These are phyloP conservation scores for Adansonia digitata DNA, from an alignment of 345 rosid species.

Conservation along the genomic window DNA sequence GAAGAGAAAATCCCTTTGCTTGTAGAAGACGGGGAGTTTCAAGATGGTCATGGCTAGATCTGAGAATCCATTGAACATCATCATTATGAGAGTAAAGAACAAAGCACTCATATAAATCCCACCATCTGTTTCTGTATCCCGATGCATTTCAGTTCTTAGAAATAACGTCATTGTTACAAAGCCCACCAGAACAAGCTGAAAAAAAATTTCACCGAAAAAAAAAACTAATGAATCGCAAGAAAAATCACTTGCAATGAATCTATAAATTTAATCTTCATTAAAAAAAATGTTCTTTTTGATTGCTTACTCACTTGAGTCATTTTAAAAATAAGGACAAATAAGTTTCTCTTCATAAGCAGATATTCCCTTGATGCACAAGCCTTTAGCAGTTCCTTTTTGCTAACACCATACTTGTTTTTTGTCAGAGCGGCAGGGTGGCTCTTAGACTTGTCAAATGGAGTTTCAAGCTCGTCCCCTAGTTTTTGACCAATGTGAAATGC, in stretches of 20 bases:
- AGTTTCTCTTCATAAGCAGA: slow-evolving; percentile 88
- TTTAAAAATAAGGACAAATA: slow-evolving; percentile 67
- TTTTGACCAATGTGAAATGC: slow-evolving; percentile 57
- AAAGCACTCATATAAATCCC: slow-evolving; percentile 63
- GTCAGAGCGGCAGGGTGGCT: slow-evolving; percentile 72
- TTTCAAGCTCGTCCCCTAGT: slow-evolving; percentile 60
- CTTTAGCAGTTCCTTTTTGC: slow-evolving; percentile 52
- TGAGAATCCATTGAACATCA: slow-evolving; percentile 74
- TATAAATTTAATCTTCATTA: no score
- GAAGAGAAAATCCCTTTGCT: slow-evolving; percentile 80
- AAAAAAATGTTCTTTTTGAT: no score
- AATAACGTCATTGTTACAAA: slow-evolving; percentile 55
- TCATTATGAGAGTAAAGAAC: slow-evolving; percentile 44
- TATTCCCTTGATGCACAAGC: slow-evolving; percentile 73
- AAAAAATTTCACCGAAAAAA: slow-evolving; percentile 17
- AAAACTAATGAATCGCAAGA: neutral
- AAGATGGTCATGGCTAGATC: slow-evolving; percentile 70
- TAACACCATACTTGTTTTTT: slow-evolving; percentile 56
- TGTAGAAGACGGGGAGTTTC: slow-evolving; percentile 86
- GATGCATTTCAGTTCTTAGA: slow-evolving; percentile 65
- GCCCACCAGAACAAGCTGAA: slow-evolving; percentile 60
- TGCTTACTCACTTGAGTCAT: slow-evolving; percentile 31
- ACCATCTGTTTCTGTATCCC: slow-evolving; percentile 50
- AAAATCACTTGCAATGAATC: neutral
- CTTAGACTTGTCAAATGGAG: slow-evolving; percentile 67